phyloP scores from a whole-genome alignment of 2,329 filamentous ascomycete genomes.

The Coniochaeta hoffmannii region DNA sequence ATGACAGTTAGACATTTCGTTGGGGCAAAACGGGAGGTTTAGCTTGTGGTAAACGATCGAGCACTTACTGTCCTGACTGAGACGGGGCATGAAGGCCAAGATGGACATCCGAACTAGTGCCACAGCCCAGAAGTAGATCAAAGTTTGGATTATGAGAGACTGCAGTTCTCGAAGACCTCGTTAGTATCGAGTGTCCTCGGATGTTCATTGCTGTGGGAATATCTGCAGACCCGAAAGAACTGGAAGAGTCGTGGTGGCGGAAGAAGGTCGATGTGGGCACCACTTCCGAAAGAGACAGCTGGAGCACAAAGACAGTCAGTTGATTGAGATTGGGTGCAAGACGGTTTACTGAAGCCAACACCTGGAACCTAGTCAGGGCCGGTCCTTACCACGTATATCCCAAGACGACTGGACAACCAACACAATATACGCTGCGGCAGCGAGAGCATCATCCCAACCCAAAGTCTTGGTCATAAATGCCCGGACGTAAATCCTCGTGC shows the following conservation, averaged over 20 bases:
- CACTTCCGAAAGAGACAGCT: constrained; percentile 16
- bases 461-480: constrained; percentile 20
- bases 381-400: constrained; percentile 11
- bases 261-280: constrained; percentile 12
- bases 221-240: constrained; percentile 8
- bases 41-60: constrained; percentile 5
- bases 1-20: not conserved
- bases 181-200: no score
- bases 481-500: constrained; percentile 19
- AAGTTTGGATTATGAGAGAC: constrained; percentile 12
- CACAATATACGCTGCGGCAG: constrained; percentile 17
- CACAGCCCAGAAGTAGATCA: constrained; percentile 23
- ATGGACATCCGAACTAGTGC: constrained; percentile 25
- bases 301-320: not conserved
- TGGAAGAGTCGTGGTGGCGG: constrained; percentile 7
- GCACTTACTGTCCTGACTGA: constrained; percentile 23
- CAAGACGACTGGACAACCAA: constrained; percentile 12
- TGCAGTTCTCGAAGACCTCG: not conserved
- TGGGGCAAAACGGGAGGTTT: no score
- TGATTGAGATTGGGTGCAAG: not conserved
- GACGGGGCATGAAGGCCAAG: constrained; percentile 25
- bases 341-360: not conserved
- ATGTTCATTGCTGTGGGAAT: no score
- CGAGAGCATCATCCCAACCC: constrained; percentile 22
- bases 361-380: not conserved